phyloP scores from a whole-genome alignment of 2,329 filamentous ascomycete species.

The Xylariaceae sp. region DNA sequence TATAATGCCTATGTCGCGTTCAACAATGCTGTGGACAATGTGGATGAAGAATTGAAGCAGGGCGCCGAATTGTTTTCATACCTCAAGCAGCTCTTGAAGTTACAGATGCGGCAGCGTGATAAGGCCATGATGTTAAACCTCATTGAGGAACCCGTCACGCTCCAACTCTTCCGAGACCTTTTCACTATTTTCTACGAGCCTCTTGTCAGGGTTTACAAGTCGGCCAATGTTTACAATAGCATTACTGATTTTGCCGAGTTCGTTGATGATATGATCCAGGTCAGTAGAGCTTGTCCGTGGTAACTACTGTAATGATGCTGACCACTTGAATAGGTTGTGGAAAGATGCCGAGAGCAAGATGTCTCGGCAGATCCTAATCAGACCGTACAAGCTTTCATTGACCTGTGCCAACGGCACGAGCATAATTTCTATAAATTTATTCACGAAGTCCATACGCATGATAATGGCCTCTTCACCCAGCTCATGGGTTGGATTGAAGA shows the following conservation, averaged over 20 bases:
- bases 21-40: constrained; percentile 87
- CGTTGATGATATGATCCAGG: constrained; percentile 85
- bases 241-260: constrained; percentile 95
- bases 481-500: constrained; percentile 97
- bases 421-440: constrained; percentile 99
- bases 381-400: constrained; percentile 96
- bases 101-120: constrained; percentile 85
- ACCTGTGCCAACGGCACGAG: constrained; percentile 90
- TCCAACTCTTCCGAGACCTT: constrained; percentile 91
- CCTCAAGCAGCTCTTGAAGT: constrained; percentile 89
- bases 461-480: constrained; percentile 92
- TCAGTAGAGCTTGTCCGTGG: constrained; percentile 36
- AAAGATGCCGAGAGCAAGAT: constrained; percentile 66
- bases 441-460: constrained; percentile 94
- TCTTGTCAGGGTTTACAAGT: constrained; percentile 94
- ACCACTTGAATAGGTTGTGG: constrained; percentile 49
- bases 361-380: constrained; percentile 94
- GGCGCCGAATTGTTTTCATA: constrained; percentile 91
- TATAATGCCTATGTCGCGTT: constrained; percentile 97
- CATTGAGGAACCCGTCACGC: constrained; percentile 93
- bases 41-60: constrained; percentile 82
- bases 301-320: not conserved
- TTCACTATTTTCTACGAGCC: constrained; percentile 99
- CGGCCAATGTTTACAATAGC: constrained; percentile 94
- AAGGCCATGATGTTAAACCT: constrained; percentile 96